Conservation (phyloP, 176 grass and related monocot genomes). For the Eragrostis curvula region DNA sequence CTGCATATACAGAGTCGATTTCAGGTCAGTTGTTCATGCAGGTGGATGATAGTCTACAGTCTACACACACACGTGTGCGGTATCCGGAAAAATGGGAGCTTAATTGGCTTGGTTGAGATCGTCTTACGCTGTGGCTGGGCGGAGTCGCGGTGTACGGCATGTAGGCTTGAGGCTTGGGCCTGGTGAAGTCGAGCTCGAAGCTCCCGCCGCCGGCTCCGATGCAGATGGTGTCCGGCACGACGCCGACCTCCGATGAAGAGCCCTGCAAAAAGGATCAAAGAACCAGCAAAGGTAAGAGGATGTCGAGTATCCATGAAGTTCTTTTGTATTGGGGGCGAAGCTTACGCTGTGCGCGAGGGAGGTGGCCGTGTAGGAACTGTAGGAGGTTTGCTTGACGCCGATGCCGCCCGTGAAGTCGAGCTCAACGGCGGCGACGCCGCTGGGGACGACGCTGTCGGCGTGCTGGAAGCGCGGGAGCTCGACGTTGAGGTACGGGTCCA, state of each 20-base stretch:
- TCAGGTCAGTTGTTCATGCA: background rate
- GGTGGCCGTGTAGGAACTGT: slow-evolving; percentile 57
- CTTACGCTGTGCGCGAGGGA: slow-evolving; percentile 74
- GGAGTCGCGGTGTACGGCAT: slow-evolving; percentile 45
- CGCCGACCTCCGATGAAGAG: slow-evolving; percentile 81
- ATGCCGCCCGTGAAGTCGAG: slow-evolving; percentile 56
- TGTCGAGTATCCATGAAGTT: background rate
- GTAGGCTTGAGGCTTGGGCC: slow-evolving; percentile 41
- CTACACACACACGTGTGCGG: background rate
- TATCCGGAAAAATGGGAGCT: background rate
- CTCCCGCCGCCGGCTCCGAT: slow-evolving; percentile 23
- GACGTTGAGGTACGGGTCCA: slow-evolving; percentile 69
- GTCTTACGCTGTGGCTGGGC: slow-evolving; percentile 37
- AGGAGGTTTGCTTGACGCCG: slow-evolving; percentile 52
- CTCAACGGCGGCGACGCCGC: slow-evolving; percentile 33
- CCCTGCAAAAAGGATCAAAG: slow-evolving; percentile 37
- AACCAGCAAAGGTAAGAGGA: background rate
- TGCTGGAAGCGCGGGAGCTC: slow-evolving; percentile 61
- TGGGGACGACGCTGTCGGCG: slow-evolving; percentile 79
- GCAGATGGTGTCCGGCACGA: slow-evolving; percentile 70
- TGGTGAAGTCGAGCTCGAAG: slow-evolving; percentile 56
- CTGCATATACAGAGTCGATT: background rate
- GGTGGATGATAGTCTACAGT: background rate
- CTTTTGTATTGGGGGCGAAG: background rate
- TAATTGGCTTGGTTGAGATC: background rate